phyloP scores from a whole-genome alignment of 768 basidiomycete species.

The Rhizopogon vinicolor region DNA sequence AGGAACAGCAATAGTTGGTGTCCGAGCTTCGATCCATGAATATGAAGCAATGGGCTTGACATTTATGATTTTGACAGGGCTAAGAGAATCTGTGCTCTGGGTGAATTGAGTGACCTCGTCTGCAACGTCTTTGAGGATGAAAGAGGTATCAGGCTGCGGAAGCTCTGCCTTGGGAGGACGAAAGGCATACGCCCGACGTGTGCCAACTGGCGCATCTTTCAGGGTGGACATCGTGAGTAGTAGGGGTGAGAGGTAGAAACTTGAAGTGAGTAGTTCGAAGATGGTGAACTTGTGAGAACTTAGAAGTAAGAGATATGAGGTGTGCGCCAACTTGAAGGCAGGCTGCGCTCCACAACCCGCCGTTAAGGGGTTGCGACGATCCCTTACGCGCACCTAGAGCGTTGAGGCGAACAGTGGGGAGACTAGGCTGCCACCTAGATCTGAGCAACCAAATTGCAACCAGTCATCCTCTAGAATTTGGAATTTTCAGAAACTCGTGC shows the following conservation, averaged over 20 bases:
- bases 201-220: neutral
- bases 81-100: conserved; percentile 3
- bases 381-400: neutral
- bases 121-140: conserved; percentile 19
- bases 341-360: neutral
- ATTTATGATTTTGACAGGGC: conserved; percentile 30
- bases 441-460: no score
- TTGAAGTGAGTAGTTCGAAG: neutral
- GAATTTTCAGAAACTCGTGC: no score
- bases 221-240: neutral
- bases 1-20: conserved; percentile 50
- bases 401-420: no score
- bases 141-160: conserved; percentile 1
- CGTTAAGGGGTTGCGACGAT: neutral
- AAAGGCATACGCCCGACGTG: neutral
- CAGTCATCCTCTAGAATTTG: no score
- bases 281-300: no score
- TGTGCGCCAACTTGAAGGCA: no score
- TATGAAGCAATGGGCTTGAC: conserved; percentile 46
- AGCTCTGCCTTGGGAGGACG: neutral
- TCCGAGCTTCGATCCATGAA: conserved; percentile 40
- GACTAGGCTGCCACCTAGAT: no score
- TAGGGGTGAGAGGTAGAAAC: neutral
- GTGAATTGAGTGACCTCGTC: conserved; percentile 14
- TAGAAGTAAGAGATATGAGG: neutral